phyloP scores from a whole-genome alignment of 352 stramenopile genomes.

The Phytophthora pinifolia region DNA sequence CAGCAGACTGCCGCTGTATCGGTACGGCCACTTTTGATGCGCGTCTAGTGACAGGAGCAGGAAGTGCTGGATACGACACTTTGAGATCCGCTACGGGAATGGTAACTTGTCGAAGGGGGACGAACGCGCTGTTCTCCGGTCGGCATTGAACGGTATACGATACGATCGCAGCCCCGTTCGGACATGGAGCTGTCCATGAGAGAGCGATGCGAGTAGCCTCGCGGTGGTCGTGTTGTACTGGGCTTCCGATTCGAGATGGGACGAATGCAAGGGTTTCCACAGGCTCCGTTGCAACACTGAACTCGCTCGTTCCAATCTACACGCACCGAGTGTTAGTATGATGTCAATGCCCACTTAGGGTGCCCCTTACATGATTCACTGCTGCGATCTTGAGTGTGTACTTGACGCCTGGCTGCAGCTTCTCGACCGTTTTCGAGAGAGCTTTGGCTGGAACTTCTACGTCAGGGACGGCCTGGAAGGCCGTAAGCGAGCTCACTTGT shows the following conservation, averaged over 20 bases:
- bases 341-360: background rate
- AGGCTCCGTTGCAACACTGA: conserved; percentile 40
- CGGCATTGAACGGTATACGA: conserved; percentile 58
- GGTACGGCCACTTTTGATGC: background rate
- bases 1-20: background rate
- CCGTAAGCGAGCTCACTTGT: conserved; percentile 37
- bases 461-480: conserved; percentile 31
- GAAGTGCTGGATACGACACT: background rate
- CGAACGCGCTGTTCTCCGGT: conserved; percentile 51
- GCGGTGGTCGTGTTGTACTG: conserved; percentile 37
- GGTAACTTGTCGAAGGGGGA: conserved; percentile 33
- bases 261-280: conserved; percentile 67
- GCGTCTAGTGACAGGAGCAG: background rate
- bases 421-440: conserved; percentile 36
- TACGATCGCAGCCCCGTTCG: conserved; percentile 58
- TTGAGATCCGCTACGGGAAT: conserved; percentile 35
- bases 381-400: conserved; percentile 53
- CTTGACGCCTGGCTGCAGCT: conserved; percentile 55
- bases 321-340: background rate
- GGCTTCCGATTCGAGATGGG: conserved; percentile 46
- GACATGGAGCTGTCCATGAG: conserved; percentile 45
- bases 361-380: conserved; percentile 45
- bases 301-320: conserved; percentile 53
- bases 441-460: conserved; percentile 46
- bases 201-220: conserved; percentile 45